Percentiles rank a stretch among this genome's conserved stretches.
phyloP scores from a whole-genome alignment of 1,139 yeast genomes.

The Yamadazyma buinensis region DNA sequence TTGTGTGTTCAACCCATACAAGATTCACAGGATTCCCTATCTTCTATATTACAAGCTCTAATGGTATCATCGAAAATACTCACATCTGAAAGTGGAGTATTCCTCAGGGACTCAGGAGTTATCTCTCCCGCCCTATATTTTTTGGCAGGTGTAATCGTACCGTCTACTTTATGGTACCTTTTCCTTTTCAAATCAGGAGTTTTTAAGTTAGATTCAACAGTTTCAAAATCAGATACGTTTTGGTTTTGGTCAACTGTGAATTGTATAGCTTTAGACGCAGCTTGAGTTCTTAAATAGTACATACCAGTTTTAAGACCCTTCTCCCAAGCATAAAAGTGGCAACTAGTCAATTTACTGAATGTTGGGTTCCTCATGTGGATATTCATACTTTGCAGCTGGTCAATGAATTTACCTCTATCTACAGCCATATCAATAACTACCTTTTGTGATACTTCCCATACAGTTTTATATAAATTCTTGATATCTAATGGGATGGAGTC shows the following conservation, averaged over 20 bases:
- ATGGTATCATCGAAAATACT: constrained; percentile 32
- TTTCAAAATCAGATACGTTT: too few relatives aligned
- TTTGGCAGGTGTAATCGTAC: constrained; percentile 4
- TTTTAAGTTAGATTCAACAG: constrained; percentile 5
- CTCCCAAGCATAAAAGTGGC: constrained; percentile 98
- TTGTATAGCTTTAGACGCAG: constrained; percentile 92
- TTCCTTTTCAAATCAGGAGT: constrained; percentile 17
- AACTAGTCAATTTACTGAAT: constrained; percentile 89
- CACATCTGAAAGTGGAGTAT: background rate
- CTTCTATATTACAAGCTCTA: constrained; percentile 33
- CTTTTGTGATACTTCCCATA: constrained; percentile 94
- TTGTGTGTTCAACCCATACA: too few relatives aligned
- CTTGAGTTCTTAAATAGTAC: constrained; percentile 94
- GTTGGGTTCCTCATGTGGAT: constrained; percentile 84
- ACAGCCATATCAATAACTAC: constrained; percentile 92
- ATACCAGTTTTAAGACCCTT: constrained; percentile 96
- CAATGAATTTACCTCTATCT: constrained; percentile 88
- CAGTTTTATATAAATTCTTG: constrained; percentile 83
- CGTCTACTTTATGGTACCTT: constrained; percentile 15
- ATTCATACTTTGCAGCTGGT: constrained; percentile 91
- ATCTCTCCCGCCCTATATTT: constrained; percentile 1
- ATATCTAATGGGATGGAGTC: constrained; percentile 73
- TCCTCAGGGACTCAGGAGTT: constrained; percentile 9
- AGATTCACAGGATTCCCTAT: constrained; percentile 40
- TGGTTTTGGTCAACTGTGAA: constrained; percentile 63